Evolutionary conservation across 2,329 filamentous ascomycete species (phyloP).

Genomic region (Massarina eburnea): DNA sequence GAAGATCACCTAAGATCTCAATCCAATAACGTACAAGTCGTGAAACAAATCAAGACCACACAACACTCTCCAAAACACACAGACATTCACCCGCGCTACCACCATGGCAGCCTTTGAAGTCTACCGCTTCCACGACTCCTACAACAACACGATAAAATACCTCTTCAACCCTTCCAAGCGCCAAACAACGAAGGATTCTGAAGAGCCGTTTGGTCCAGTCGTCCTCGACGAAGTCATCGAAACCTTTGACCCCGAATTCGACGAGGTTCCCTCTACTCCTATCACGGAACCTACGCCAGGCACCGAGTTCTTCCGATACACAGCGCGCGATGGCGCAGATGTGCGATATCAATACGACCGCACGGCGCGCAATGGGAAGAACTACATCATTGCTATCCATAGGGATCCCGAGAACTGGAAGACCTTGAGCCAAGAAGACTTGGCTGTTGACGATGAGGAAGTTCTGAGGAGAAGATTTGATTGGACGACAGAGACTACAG

Average conservation of each 20-base stretch:
- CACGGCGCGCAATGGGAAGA: slow-evolving; percentile 7
- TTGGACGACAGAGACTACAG: neutral
- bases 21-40: too few relatives aligned
- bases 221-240: slow-evolving; percentile 4
- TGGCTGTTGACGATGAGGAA: slow-evolving; percentile 3
- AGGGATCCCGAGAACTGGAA: slow-evolving; percentile 8
- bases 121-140: slow-evolving; percentile 1
- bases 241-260: slow-evolving; percentile 4
- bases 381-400: slow-evolving; percentile 7
- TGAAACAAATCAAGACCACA: neutral
- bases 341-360: slow-evolving; percentile 7
- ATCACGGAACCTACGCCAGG: slow-evolving; percentile 4
- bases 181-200: neutral
- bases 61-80: neutral
- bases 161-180: slow-evolving; percentile 8
- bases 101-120: slow-evolving; percentile 5
- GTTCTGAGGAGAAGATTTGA: neutral
- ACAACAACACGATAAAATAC: slow-evolving; percentile 6
- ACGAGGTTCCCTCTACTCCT: neutral
- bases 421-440: slow-evolving; percentile 6
- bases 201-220: neutral
- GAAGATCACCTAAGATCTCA: too few relatives aligned
- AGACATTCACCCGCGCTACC: neutral
- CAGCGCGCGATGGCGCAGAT: slow-evolving; percentile 5
- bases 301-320: slow-evolving; percentile 1